Percentiles rank a stretch among this genome's conserved stretches.
These are phyloP conservation scores for Penicillium daleae DNA, from an alignment of 495 filamentous ascomycete species.

Conservation along the genomic window DNA sequence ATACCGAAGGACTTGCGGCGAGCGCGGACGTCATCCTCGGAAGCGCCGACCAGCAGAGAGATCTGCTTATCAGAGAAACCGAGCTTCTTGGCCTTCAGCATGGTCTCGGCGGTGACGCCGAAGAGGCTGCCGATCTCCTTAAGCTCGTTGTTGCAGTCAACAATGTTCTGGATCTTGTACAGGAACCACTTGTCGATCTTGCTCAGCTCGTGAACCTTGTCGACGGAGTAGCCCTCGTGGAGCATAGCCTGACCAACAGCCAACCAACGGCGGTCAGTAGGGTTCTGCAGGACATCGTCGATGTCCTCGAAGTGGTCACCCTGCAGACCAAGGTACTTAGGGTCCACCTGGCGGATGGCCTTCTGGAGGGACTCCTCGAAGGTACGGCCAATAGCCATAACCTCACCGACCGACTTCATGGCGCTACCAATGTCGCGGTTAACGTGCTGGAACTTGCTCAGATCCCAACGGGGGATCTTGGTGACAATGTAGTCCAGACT, in stretches of 20 bases:
- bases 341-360: conserved; percentile 94
- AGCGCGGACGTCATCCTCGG: conserved; percentile 88
- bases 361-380: conserved; percentile 99
- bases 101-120: conserved; percentile 81
- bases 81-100: conserved; percentile 92
- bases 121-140: conserved; percentile 85
- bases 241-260: conserved; percentile 98
- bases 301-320: conserved; percentile 92
- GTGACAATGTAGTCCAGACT: conserved; percentile 97
- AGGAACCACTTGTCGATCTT: conserved; percentile 99
- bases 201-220: conserved; percentile 86
- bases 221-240: conserved; percentile 91
- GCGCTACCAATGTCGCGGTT: conserved; percentile 95
- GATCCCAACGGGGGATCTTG: conserved; percentile 97
- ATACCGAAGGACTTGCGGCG: conserved; percentile 84
- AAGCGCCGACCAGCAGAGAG: conserved; percentile 77
- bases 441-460: conserved; percentile 98
- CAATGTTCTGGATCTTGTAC: conserved; percentile 96
- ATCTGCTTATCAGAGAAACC: conserved; percentile 98
- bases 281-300: conserved; percentile 86
- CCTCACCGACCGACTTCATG: conserved; percentile 98
- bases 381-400: conserved; percentile 98
- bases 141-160: conserved; percentile 83
- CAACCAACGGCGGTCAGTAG: conserved; percentile 93
- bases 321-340: conserved; percentile 89